These are phyloP conservation scores for Thuja plicata DNA, from an alignment of 83 land plant species.

Conservation along the genomic window DNA sequence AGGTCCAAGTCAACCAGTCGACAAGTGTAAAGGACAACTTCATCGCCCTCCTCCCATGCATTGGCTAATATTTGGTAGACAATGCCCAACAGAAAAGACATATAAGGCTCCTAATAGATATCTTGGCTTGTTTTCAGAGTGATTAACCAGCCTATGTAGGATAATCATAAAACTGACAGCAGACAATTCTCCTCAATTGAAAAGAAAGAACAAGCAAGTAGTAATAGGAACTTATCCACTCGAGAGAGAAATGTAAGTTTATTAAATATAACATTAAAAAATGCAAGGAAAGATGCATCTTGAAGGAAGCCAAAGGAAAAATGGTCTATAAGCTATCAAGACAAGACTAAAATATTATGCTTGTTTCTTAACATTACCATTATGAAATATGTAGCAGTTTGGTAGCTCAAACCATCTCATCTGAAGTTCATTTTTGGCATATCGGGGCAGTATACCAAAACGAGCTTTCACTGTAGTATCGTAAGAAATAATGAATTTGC, in stretches of 20 bases:
- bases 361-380: conserved; percentile 48
- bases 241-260: neutral
- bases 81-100: neutral
- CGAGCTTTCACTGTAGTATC: conserved; percentile 70
- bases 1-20: conserved; percentile 77
- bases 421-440: conserved; percentile 77
- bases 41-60: conserved; percentile 99
- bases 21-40: conserved; percentile 81
- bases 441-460: conserved; percentile 93
- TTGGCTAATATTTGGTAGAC: conserved; percentile 51
- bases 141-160: neutral
- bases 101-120: conserved; percentile 2
- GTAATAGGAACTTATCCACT: neutral
- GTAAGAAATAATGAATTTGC: conserved; percentile 56
- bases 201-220: neutral
- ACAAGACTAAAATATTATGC: neutral
- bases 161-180: neutral
- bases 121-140: neutral
- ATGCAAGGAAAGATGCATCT: neutral
- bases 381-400: conserved; percentile 90
- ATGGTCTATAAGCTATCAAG: neutral
- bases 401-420: conserved; percentile 95
- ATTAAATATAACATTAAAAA: neutral
- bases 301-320: neutral
- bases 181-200: neutral